Percentiles rank a stretch among this genome's conserved stretches.
phyloP scores from a whole-genome alignment of 2,329 filamentous ascomycete species.

The Penicillium sclerotiorum region DNA sequence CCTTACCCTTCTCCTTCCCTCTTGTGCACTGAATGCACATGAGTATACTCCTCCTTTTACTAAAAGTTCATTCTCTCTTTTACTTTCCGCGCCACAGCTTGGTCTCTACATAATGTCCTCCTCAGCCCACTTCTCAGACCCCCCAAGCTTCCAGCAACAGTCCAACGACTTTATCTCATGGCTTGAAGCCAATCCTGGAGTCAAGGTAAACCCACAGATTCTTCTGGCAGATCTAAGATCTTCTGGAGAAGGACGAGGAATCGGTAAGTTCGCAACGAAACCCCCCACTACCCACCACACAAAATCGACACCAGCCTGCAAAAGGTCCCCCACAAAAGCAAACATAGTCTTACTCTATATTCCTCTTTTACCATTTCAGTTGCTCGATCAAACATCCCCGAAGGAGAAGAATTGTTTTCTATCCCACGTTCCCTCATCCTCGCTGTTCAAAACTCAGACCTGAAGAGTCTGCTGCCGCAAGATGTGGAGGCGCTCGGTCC shows the following conservation, averaged over 20 bases:
- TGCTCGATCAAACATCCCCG: constrained; percentile 67
- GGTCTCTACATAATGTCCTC: constrained; percentile 35
- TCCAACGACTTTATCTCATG: constrained; percentile 60
- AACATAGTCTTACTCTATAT: constrained; percentile 23
- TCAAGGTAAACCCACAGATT: constrained; percentile 61
- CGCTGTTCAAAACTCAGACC: constrained; percentile 69
- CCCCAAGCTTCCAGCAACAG: constrained; percentile 46
- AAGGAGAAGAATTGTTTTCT: constrained; percentile 77
- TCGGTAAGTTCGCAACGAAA: constrained; percentile 54
- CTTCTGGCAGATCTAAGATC: constrained; percentile 60
- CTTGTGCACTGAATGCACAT: neutral
- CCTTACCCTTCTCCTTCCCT: too few species aligned
- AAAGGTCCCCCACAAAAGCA: constrained; percentile 16
- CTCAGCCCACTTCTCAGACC: constrained; percentile 36
- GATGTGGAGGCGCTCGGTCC: constrained; percentile 54
- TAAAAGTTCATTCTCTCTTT: constrained; percentile 15
- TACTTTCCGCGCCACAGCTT: constrained; percentile 2
- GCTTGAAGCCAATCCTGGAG: constrained; percentile 55
- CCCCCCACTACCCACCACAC: constrained; percentile 18
- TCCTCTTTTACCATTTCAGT: constrained; percentile 53
- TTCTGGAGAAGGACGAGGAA: constrained; percentile 61
- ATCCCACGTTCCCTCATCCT: constrained; percentile 74
- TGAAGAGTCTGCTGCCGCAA: constrained; percentile 61
- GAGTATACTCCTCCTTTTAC: constrained; percentile 8
- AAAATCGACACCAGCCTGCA: constrained; percentile 19